These are phyloP conservation scores for Metarhizium brunneum DNA, from an alignment of 2,329 filamentous ascomycete genomes.

Conservation along the genomic window DNA sequence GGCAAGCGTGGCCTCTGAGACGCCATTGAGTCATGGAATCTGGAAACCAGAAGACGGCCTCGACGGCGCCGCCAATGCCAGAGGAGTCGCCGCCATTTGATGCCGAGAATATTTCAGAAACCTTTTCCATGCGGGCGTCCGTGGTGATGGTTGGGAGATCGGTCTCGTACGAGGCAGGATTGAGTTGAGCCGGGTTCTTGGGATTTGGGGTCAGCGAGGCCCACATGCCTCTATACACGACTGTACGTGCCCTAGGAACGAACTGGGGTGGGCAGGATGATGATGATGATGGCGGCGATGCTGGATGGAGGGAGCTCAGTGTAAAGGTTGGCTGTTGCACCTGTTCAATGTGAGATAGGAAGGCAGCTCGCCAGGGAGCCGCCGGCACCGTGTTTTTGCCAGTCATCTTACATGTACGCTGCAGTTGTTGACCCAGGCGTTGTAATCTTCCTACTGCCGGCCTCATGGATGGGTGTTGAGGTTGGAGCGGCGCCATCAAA, in stretches of 20 bases:
- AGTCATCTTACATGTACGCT: conserved; percentile 15
- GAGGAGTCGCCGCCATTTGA: conserved; percentile 30
- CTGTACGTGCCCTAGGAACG: conserved; percentile 59
- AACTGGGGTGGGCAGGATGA: conserved; percentile 28
- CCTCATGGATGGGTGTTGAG: background rate
- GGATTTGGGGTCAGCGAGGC: conserved; percentile 61
- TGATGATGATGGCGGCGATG: conserved; percentile 20
- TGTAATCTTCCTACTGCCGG: background rate
- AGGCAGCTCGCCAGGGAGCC: conserved; percentile 44
- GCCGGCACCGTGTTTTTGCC: conserved; percentile 14
- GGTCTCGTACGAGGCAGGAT: conserved; percentile 60
- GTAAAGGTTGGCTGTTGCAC: conserved; percentile 41
- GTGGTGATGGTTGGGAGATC: conserved; percentile 81
- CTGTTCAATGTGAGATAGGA: conserved; percentile 39
- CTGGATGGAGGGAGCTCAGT: conserved; percentile 39
- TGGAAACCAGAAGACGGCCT: conserved; percentile 75
- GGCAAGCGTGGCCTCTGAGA: conserved; percentile 64
- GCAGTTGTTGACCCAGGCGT: conserved; percentile 15
- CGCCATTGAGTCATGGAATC: conserved; percentile 74
- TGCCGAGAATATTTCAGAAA: conserved; percentile 52
- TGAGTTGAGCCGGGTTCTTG: conserved; percentile 62
- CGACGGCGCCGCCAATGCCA: conserved; percentile 62
- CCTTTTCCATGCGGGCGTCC: conserved; percentile 80
- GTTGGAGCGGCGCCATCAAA: background rate
- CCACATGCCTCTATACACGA: conserved; percentile 82